Evolutionary conservation across 2,329 filamentous ascomycete species (phyloP).

Genomic region (Exophiala viscosa): DNA sequence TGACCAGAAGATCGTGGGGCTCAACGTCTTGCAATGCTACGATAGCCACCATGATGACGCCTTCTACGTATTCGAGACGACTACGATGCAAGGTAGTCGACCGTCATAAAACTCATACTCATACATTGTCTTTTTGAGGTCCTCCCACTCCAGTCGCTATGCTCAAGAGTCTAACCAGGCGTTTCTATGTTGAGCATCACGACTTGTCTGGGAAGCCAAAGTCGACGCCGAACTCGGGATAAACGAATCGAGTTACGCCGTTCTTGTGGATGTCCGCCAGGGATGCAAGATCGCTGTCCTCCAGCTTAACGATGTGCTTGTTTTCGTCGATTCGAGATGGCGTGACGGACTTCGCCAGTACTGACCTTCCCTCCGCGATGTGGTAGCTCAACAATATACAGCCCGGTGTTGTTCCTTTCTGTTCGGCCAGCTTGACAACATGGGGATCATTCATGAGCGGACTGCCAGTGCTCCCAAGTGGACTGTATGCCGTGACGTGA

Average conservation of each 20-base stretch:
- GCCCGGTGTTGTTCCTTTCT: slow-evolving; percentile 38
- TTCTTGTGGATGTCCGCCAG: slow-evolving; percentile 25
- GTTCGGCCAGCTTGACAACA: slow-evolving; percentile 41
- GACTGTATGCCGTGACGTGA: slow-evolving; percentile 53
- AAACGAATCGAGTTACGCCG: slow-evolving; percentile 21
- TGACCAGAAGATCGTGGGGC: no score
- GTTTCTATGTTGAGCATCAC: background rate
- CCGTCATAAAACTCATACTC: no score
- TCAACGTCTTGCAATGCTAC: no score
- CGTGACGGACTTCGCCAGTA: slow-evolving; percentile 40
- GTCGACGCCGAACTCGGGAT: slow-evolving; percentile 24
- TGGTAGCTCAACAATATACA: slow-evolving; percentile 44
- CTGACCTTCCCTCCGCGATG: slow-evolving; percentile 26
- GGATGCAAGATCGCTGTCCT: slow-evolving; percentile 37
- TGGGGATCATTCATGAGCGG: slow-evolving; percentile 41
- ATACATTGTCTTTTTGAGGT: no score
- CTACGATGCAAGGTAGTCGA: no score
- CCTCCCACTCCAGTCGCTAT: background rate
- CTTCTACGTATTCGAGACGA: no score
- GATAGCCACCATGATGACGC: no score
- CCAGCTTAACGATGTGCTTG: slow-evolving; percentile 42
- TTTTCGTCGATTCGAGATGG: slow-evolving; percentile 42
- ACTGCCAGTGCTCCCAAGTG: slow-evolving; percentile 51
- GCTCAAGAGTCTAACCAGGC: background rate
- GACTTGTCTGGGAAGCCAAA: slow-evolving; percentile 27